Conservation (phyloP, 257 asterid genomes). For the Asclepias syriaca region DNA sequence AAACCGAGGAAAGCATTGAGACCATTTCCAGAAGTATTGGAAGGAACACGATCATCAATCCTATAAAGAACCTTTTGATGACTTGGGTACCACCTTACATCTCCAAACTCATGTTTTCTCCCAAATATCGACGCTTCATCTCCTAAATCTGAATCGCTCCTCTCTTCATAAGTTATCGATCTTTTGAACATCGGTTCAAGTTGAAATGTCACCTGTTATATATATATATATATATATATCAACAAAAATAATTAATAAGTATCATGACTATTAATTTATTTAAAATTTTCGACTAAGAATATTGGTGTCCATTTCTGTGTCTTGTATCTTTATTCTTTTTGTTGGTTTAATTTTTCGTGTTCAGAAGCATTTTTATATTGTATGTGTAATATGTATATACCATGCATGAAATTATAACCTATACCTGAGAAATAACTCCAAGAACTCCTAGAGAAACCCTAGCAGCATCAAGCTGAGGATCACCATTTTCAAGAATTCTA, state of each 20-base stretch:
- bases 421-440: constrained; percentile 28
- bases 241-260: background rate
- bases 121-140: constrained; percentile 19
- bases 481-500: constrained; percentile 9
- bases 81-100: constrained; percentile 28
- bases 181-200: constrained; percentile 28
- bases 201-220: too few species aligned
- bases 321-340: too few species aligned
- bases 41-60: constrained; percentile 23
- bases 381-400: too few species aligned
- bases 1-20: constrained; percentile 13
- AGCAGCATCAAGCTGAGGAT: constrained; percentile 20
- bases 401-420: too few species aligned
- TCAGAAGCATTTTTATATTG: too few species aligned
- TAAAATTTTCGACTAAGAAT: too few species aligned
- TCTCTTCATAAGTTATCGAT: constrained; percentile 14
- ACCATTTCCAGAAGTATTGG: constrained; percentile 15
- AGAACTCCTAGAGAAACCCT: constrained; percentile 29
- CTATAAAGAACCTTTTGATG: constrained; percentile 17
- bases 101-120: constrained; percentile 25
- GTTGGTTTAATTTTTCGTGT: too few species aligned
- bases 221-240: too few species aligned
- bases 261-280: too few species aligned
- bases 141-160: constrained; percentile 21
- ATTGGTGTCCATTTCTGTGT: too few species aligned